Evolutionary conservation across 805 yeast genomes (phyloP), one percentile per base, ranked within the genome.

Genomic region (Schwanniomyces polymorphus): DNA sequence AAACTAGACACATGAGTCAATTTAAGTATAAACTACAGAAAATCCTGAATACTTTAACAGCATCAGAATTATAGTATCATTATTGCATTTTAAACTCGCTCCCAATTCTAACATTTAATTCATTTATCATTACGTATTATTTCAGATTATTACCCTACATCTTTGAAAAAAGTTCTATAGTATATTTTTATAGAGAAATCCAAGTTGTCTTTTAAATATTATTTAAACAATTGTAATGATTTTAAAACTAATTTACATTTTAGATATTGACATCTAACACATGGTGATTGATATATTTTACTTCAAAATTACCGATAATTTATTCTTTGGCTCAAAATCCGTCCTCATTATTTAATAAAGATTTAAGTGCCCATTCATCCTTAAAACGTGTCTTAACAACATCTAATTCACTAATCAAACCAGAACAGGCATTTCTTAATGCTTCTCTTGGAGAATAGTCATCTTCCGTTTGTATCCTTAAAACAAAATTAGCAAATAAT

Each of bases 391-490:
- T 82, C 55, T 84, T 82, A 57, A 94, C 73, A 34, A 80, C 72
- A 48, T 84, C 88, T 51, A 94, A 77, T 66, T 90, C 95, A 45
- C 83, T 80, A 54, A 94, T 89, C 48, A 94, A 78, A 40, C 85
- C 75, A 51, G 88, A 81, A 67, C 97, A 91, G 2, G 99, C 98
- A 58, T 87, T 88, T 60, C 81, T 86, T 60, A 94, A 76, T 1
- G 98, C 98, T 49, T 86, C 90, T 60, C 85, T 82, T 27, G 99
- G 99, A 34, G 90, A 79, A 64, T 91, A 91, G 44, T 94, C 97
- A 56, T 94, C 98, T 58, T 89, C 96, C 0, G 98, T 92, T 68
- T 94, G 99, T 31, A 94, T 80, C 70, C 99, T 83, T 83, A 94
- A 82, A 40, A 92, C 84, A 59, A 94, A 94, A 65, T 88, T 89